phyloP scores from a whole-genome alignment of 2,329 filamentous ascomycete species.

The Metarhizium sp. region DNA sequence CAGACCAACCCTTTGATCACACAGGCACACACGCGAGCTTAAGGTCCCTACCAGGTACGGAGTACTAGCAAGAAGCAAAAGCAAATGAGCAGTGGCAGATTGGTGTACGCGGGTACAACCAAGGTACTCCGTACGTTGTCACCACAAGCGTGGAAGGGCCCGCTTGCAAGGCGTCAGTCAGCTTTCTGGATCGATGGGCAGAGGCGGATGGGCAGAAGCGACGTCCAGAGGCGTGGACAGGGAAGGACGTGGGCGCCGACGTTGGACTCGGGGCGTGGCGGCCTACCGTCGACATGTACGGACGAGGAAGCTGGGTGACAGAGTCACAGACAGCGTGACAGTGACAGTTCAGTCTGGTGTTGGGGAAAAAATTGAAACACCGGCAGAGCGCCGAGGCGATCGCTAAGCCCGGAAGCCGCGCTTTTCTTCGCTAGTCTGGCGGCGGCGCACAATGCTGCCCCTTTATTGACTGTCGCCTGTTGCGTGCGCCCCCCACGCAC shows the following conservation, averaged over 20 bases:
- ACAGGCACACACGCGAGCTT: not conserved
- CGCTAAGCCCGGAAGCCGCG: slow-evolving; percentile 12
- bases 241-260: not conserved
- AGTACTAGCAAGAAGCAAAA: not conserved
- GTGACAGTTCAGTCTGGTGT: not conserved
- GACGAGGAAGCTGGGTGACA: no score
- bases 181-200: not conserved
- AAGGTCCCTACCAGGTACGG: not conserved
- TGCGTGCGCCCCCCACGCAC: not conserved
- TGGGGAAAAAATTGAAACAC: not conserved
- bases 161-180: not conserved
- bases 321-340: no score
- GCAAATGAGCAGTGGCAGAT: not conserved
- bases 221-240: not conserved
- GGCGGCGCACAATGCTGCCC: slow-evolving; percentile 5
- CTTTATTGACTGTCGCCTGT: not conserved
- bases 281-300: not conserved
- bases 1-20: not conserved
- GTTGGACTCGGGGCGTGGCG: not conserved
- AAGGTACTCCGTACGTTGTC: not conserved
- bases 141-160: not conserved
- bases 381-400: slow-evolving; percentile 8
- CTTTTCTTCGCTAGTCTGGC: slow-evolving; percentile 9
- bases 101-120: not conserved
- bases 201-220: not conserved